Conservation (phyloP, 768 basidiomycete genomes). For the Floccularia luteovirens region DNA sequence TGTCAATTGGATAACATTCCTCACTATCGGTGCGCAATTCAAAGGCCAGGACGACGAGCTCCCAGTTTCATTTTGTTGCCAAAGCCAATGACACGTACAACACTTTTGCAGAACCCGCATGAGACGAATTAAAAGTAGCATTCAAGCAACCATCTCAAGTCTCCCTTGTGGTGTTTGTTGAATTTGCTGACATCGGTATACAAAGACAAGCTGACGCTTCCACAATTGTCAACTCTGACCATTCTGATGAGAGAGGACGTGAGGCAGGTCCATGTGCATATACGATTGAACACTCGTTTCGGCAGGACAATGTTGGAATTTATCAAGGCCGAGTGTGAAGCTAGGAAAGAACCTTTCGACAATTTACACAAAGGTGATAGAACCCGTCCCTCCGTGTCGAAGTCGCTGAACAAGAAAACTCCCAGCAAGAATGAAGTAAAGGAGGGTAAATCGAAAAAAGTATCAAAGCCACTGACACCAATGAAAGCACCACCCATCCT, state of each 20-base stretch:
- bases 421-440: slow-evolving; percentile 11
- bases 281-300: slow-evolving; percentile 57
- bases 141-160: slow-evolving; percentile 41
- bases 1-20: slow-evolving; percentile 26
- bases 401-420: slow-evolving; percentile 8
- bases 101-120: slow-evolving; percentile 37
- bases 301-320: slow-evolving; percentile 48
- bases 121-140: slow-evolving; percentile 22
- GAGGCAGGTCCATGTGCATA: slow-evolving; percentile 49
- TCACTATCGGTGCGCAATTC: slow-evolving; percentile 26
- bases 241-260: slow-evolving; percentile 46
- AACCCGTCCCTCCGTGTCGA: slow-evolving; percentile 3
- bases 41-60: slow-evolving; percentile 27
- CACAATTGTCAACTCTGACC: slow-evolving; percentile 36
- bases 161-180: slow-evolving; percentile 63
- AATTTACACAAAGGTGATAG: slow-evolving; percentile 11
- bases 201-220: slow-evolving; percentile 27
- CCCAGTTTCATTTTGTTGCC: slow-evolving; percentile 16
- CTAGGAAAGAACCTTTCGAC: slow-evolving; percentile 8
- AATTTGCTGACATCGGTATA: slow-evolving; percentile 45
- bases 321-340: slow-evolving; percentile 26
- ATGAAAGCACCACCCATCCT: not conserved
- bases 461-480: too few relatives aligned
- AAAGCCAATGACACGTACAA: slow-evolving; percentile 35
- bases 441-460: slow-evolving; percentile 10